Base-by-base conservation (phyloP, 345 rosid genomes). In the Bruguiera parviflora region DNA sequence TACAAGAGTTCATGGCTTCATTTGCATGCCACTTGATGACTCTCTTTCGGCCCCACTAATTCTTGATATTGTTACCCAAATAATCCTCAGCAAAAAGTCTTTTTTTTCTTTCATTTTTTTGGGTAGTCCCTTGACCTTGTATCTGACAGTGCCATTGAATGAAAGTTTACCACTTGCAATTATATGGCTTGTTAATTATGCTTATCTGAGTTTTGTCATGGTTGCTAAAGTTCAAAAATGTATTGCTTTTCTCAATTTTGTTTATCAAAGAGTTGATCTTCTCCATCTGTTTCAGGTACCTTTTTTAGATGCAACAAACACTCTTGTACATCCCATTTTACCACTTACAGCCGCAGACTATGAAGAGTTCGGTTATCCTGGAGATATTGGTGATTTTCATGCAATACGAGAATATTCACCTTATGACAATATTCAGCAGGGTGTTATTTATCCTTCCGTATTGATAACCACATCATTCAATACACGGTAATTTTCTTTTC, bases 361-460 rank as follows among this genome's bases (percentile, higher is more conserved):
- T 28, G 99, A 88, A 78, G 99, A 95, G 78, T 95, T 92, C 74
- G 97, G 99, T 39, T 86, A 81, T 80, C 96, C 97, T 58, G 90
- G 88, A 62, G 89, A 90, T 57, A 72, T 82, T 47, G 84, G 86
- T 66, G 97, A 95, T 61, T 90, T 95, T 79, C 84, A 73, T 51
- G 96, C 94, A 27, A 90, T 92, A 70, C 77, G 78, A 6, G 77
- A 84, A 61, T 92, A 85, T 81, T 89, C 96, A 51, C 96, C 98
- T 3, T 95, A 95, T 33, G 93, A 90, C 75, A 95, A 88, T 75
- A 86, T 95, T 74, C 92, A 83, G 68, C 83, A 85, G 61, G 92
- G 84, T 78, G 88, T 78, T 29, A 80, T 79, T 33, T 95, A 88
- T 74, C 99, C 99, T 63, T 85, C 96, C 25, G 87, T 92, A 46